A percentile compares a stretch with the other conserved stretches of the same genome.
Evolutionary conservation across 768 basidiomycete genomes (phyloP).

Genomic region (Phallus indusiatus): DNA sequence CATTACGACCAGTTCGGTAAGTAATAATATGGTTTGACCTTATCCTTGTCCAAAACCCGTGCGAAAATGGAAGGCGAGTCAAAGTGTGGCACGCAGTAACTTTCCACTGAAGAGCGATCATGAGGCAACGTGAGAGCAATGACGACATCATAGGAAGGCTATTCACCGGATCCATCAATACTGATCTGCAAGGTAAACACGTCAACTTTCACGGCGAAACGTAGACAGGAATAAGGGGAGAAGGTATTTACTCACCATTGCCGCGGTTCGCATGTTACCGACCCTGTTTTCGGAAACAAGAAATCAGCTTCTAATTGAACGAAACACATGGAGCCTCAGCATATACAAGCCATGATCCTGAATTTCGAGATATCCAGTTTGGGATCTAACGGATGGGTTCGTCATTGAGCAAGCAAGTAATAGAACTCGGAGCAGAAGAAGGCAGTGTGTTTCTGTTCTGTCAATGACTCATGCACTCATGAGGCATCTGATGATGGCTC

Average conservation of each 20-base stretch:
- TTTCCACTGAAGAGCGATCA: conserved; percentile 53
- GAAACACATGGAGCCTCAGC: not conserved
- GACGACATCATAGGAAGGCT: not conserved
- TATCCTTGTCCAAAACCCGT: conserved; percentile 79
- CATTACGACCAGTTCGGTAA: not conserved
- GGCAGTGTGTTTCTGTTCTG: not conserved
- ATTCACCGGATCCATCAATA: conserved; percentile 67
- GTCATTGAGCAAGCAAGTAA: not conserved
- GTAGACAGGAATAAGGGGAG: not conserved
- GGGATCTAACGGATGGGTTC: conserved; percentile 6
- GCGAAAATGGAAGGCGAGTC: conserved; percentile 92
- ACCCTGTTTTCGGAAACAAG: conserved; percentile 38
- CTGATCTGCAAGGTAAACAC: conserved; percentile 38
- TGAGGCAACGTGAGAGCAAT: not conserved
- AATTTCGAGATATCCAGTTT: conserved; percentile 65
- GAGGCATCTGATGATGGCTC: not conserved
- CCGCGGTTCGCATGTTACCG: conserved; percentile 77
- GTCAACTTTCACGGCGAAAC: not conserved
- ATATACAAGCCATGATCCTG: conserved; percentile 74
- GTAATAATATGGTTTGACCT: conserved; percentile 25
- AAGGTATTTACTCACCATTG: conserved; percentile 35
- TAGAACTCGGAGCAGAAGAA: not conserved
- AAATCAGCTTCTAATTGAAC: not conserved
- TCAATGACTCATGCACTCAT: not conserved
- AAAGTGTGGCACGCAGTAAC: conserved; percentile 88